A percentile compares a stretch with the other conserved stretches of the same genome.
Evolutionary conservation across 805 yeast genomes (phyloP).

Genomic region (Candida nitratophila): DNA sequence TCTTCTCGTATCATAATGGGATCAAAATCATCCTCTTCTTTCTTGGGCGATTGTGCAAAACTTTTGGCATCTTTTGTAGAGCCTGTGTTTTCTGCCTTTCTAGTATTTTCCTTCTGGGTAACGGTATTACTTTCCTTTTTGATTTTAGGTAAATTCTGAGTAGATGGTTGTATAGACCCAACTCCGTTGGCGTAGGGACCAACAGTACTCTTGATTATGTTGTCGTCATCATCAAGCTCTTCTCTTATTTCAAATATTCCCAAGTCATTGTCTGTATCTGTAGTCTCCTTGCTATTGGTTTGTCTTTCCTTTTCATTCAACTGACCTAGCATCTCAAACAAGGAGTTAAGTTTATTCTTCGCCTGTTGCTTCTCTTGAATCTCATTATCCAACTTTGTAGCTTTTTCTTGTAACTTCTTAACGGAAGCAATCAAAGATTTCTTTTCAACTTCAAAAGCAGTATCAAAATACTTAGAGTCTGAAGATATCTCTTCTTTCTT

Average conservation of each 20-base stretch:
- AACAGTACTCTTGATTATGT: constrained; percentile 43
- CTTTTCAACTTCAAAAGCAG: constrained; percentile 15
- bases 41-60: constrained; percentile 22
- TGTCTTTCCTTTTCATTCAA: constrained; percentile 3
- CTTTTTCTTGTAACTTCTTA: constrained; percentile 5
- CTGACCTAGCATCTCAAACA: constrained; percentile 16
- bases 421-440: constrained; percentile 8
- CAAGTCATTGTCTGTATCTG: constrained; percentile 34
- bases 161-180: too few species aligned
- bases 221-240: constrained; percentile 78
- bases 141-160: too few species aligned
- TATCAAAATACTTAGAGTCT: not conserved
- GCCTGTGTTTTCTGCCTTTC: too few species aligned
- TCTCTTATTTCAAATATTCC: constrained; percentile 82
- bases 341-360: constrained; percentile 17
- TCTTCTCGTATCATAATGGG: constrained; percentile 73
- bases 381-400: constrained; percentile 24
- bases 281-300: constrained; percentile 22
- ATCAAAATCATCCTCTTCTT: constrained; percentile 21
- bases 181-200: constrained; percentile 22
- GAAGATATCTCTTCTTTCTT: constrained; percentile 2
- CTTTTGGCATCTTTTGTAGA: too few species aligned
- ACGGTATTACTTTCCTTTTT: too few species aligned
- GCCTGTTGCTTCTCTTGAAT: constrained; percentile 27
- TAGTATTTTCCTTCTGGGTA: too few species aligned